Base-by-base conservation (phyloP, 345 rosid genomes). In the Hibiscus mutabilis region DNA sequence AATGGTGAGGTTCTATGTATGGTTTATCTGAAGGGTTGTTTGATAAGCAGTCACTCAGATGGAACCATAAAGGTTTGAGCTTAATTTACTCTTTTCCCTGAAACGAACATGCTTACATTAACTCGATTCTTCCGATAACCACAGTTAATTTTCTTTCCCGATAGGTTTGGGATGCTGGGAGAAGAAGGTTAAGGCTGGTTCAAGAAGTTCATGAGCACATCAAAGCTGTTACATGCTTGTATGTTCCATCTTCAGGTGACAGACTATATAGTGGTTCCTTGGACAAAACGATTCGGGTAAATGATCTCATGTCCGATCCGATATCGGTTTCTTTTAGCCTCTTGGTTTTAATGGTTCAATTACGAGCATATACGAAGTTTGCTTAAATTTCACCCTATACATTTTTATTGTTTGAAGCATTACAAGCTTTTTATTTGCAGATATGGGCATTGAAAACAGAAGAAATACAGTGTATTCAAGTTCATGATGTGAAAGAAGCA, bases 251-350 rank as follows among this genome's bases (percentile, higher is more conserved):
- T 71, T 77, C 84, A 1, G 84, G 86, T 3, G 86, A 84, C 79
- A 85, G 80, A 80, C 56, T 89, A 5, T 86, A 89, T 73, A 86
- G 88, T 31, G 86, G 91, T 59, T 89, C 93, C 27, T 69, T 85
- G 44, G 93, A 89, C 79, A 89, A 82, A 76, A 85, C 91, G 1
- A 85, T 86, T 56, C 79, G 89, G 75, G 93, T 85, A 78, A 84
- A 82, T 60, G 37, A 57, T 25, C 57, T 66, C 55, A 44, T 0
- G n/a, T 24, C 11, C 0, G 14, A 24, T 57, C 14, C 33, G 7
- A 24, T 12, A 24, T 57, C 29, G 14, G 13, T 21, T 21, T 21
- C 13, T 55, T 52, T 21, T 9, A 0, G 19, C 21, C 55, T 49
- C 55, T 49, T 49, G 55, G 3, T 49, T 49, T 15, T 3, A 16